Percentiles rank a stretch among this genome's conserved stretches.
phyloP scores from a whole-genome alignment of 306 rosid genomes.

The Quercus parvula region DNA sequence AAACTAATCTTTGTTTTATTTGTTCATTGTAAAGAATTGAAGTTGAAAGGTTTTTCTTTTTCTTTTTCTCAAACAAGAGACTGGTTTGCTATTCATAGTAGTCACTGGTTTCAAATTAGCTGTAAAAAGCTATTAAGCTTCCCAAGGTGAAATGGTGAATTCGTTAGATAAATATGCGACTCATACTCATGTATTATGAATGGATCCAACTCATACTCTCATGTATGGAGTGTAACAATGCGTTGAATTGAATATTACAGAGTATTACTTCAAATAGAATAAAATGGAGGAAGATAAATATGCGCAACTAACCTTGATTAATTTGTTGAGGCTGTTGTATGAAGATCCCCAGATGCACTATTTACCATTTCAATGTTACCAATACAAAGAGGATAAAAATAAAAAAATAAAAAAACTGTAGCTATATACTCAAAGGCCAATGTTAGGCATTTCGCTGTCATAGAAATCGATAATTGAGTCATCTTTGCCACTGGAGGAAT shows the following conservation, averaged over 20 bases:
- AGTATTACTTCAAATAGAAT: too few relatives aligned
- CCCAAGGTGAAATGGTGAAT: background rate
- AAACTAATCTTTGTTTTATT: constrained; percentile 9
- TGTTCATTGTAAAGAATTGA: constrained; percentile 33
- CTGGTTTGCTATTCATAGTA: background rate
- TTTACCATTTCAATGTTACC: background rate
- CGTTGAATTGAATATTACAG: too few relatives aligned
- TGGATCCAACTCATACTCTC: too few relatives aligned
- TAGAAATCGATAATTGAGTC: background rate
- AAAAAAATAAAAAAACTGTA: too few relatives aligned
- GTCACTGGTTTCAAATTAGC: background rate
- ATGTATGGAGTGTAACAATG: too few relatives aligned
- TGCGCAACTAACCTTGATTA: too few relatives aligned
- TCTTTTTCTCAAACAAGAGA: background rate
- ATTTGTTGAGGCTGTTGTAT: background rate
- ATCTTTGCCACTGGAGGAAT: background rate
- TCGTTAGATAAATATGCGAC: background rate
- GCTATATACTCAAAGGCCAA: too few relatives aligned
- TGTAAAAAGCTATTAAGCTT: background rate
- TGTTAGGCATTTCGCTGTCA: too few relatives aligned
- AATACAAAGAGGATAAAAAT: background rate
- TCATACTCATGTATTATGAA: too few relatives aligned
- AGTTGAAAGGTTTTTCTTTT: background rate
- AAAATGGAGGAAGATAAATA: too few relatives aligned
- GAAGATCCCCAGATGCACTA: background rate